Base-by-base conservation (phyloP, 108 stramenopile species). In the Cyclostephanos tholiformis region DNA sequence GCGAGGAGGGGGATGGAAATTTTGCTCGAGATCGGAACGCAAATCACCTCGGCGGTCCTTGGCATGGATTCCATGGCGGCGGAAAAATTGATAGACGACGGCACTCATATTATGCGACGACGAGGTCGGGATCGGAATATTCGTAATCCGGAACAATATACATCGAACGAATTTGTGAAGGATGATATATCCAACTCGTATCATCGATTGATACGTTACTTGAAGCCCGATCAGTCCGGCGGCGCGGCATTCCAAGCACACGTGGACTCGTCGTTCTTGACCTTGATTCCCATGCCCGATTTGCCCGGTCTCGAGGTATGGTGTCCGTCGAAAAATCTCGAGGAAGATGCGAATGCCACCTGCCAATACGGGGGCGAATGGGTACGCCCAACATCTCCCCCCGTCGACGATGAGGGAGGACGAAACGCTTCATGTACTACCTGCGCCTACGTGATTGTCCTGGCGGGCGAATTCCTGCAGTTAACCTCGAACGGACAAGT, bases 261-360 rank as follows among this genome's bases (percentile, higher is more conserved):
- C 64, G 75, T 80, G 13, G 79, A 80, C 30, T 76, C 75, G 23
- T 58, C 79, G 3, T 80, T 80, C 60, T 49, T 80, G 41, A 80
- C 79, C 0, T 38, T 80, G 55, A 80, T 80, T 36, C 79, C 79
- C 11, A 80, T 80, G 79, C 79, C 79, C 16, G 62, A 76, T 9
- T 43, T 80, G 41, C 69, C 80, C n/a, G 75, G 80, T 6, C 58
- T 81, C 36, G 80, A 81, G 63, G 75, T 81, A 39, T 81, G 80
- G 80, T 81, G 75, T 26, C 80, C 80, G 13, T 71, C 74, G 16
- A 63, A 44, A 10, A 2, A 13, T 11, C 26, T 12, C 14, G 13
- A 25, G 12, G 64, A 56, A 6, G 5, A 26, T 12, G 11, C 44
- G 9, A 27, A 35, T 10, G 22, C 52, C 41, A 1, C 11, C 41